Evolutionary conservation across 2,329 filamentous ascomycete species (phyloP).

Genomic region (Chrysoporthe cubensis): DNA sequence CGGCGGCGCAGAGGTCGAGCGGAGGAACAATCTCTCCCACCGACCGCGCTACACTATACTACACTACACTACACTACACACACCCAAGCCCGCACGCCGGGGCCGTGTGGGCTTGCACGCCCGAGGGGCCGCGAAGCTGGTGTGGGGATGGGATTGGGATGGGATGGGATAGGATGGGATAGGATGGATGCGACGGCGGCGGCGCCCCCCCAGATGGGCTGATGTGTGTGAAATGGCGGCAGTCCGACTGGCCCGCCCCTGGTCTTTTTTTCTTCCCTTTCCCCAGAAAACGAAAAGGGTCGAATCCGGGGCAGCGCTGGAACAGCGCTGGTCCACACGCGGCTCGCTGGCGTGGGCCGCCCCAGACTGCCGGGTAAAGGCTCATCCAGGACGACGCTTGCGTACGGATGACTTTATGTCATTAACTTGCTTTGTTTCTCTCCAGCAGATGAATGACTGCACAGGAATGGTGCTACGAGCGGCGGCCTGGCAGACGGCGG

Average conservation of each 20-base stretch:
- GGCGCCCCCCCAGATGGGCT: background rate
- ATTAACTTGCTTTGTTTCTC: too few species aligned
- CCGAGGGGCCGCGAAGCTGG: too few species aligned
- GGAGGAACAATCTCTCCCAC: conserved; percentile 17
- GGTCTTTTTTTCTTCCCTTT: background rate
- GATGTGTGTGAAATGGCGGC: conserved; percentile 9
- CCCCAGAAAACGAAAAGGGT: conserved; percentile 6
- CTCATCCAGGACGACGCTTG: background rate
- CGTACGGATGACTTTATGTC: too few species aligned
- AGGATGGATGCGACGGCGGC: too few species aligned
- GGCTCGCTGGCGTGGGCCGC: too few species aligned
- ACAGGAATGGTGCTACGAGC: too few species aligned
- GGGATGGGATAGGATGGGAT: too few species aligned
- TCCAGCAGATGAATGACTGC: too few species aligned
- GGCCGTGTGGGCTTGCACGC: too few species aligned
- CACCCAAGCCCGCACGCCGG: too few species aligned
- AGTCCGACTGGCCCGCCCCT: background rate
- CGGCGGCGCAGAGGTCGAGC: background rate
- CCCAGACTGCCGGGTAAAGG: background rate
- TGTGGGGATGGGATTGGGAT: background rate
- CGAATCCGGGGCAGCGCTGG: conserved; percentile 2
- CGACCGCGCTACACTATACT: background rate
- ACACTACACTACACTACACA: too few species aligned
- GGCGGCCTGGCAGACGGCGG: too few species aligned
- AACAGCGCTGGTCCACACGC: background rate